These are phyloP conservation scores for Penicillium sp. DNA, from an alignment of 2,329 filamentous ascomycete genomes.

Conservation along the genomic window DNA sequence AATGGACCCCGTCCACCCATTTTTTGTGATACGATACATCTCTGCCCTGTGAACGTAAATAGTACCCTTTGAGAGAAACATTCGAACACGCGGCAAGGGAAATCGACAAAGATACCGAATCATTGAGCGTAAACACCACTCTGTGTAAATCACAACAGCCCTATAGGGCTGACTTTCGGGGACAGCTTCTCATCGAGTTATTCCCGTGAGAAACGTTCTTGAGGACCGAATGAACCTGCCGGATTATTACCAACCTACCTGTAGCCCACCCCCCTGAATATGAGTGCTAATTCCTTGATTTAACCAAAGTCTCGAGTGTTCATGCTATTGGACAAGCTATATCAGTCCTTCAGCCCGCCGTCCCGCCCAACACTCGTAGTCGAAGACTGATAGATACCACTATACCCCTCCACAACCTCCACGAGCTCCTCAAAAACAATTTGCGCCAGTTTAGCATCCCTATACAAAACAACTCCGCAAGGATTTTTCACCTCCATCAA, in stretches of 20 bases:
- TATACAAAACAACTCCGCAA: slow-evolving; percentile 36
- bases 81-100: background rate
- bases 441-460: slow-evolving; percentile 43
- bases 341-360: too few relatives aligned
- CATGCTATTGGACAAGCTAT: too few relatives aligned
- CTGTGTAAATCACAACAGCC: background rate
- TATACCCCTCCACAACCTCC: slow-evolving; percentile 41
- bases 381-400: slow-evolving; percentile 40
- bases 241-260: background rate
- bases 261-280: too few relatives aligned
- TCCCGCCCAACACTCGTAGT: slow-evolving; percentile 20
- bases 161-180: background rate
- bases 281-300: background rate
- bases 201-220: background rate
- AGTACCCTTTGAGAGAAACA: too few relatives aligned
- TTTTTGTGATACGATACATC: too few relatives aligned
- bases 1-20: too few relatives aligned
- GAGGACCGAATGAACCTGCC: background rate
- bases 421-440: slow-evolving; percentile 44
- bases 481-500: slow-evolving; percentile 43
- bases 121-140: background rate
- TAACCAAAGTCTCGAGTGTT: background rate
- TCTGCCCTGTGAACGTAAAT: too few relatives aligned
- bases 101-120: background rate
- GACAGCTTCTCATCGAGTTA: background rate